Evolutionary conservation across 1,284 basidiomycete species (phyloP).

Genomic region (Termitomyces sp.): DNA sequence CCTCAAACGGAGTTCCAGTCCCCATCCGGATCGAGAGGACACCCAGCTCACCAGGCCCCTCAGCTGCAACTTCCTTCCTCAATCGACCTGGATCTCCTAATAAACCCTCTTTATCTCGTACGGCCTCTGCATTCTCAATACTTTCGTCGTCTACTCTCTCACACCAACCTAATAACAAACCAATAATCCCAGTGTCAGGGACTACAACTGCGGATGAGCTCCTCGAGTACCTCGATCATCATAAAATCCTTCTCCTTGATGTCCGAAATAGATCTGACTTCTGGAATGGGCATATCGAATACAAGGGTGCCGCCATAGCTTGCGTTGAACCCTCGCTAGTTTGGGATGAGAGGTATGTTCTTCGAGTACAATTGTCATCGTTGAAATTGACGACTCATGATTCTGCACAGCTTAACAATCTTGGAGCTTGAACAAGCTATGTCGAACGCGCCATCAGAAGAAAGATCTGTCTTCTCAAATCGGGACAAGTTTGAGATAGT

Average conservation of each 20-base stretch:
- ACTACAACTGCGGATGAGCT: conserved; percentile 60
- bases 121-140: conserved; percentile 40
- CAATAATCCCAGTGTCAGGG: conserved; percentile 41
- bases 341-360: conserved; percentile 60
- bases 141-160: conserved; percentile 18
- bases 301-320: conserved; percentile 54
- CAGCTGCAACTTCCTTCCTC: conserved; percentile 48
- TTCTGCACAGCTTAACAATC: conserved; percentile 53
- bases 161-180: conserved; percentile 20
- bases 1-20: background rate
- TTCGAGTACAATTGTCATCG: background rate
- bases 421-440: conserved; percentile 75
- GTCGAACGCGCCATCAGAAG: conserved; percentile 63
- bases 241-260: conserved; percentile 79
- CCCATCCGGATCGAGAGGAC: conserved; percentile 54
- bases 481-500: conserved; percentile 88
- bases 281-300: conserved; percentile 66
- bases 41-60: conserved; percentile 67
- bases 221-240: conserved; percentile 53
- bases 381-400: conserved; percentile 11
- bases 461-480: conserved; percentile 70
- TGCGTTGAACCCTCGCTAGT: conserved; percentile 86
- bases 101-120: conserved; percentile 35
- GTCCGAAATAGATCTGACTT: conserved; percentile 77
- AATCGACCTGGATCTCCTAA: conserved; percentile 53